Percentiles rank a stretch among this genome's conserved stretches.
Evolutionary conservation across 495 filamentous ascomycete genomes (phyloP).

Genomic region (Penicillium paradoxum): DNA sequence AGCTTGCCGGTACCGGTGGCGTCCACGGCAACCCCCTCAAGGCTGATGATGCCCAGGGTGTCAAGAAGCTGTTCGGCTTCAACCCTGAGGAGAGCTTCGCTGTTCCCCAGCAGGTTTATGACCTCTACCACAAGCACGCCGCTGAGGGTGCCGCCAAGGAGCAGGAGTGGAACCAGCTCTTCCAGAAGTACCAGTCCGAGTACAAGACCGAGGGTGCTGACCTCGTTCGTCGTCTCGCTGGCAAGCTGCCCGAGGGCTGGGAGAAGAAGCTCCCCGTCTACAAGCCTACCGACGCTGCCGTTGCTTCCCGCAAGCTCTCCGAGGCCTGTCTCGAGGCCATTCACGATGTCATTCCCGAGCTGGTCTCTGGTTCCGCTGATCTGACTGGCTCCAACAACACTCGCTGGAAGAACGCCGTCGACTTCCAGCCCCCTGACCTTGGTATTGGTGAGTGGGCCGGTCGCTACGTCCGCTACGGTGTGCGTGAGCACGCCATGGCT

Average conservation of each 20-base stretch:
- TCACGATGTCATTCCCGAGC: constrained; percentile 76
- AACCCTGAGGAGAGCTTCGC: constrained; percentile 90
- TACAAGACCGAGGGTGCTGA: constrained; percentile 74
- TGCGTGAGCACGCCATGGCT: constrained; percentile 96
- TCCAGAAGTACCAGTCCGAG: constrained; percentile 75
- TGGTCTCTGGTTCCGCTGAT: constrained; percentile 94
- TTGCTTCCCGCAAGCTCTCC: constrained; percentile 92
- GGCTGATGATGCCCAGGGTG: constrained; percentile 81
- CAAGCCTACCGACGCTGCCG: constrained; percentile 77
- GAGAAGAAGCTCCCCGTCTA: constrained; percentile 90
- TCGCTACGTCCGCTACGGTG: constrained; percentile 95
- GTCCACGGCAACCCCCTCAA: constrained; percentile 96
- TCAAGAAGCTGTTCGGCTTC: constrained; percentile 94
- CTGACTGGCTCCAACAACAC: constrained; percentile 98
- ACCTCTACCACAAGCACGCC: constrained; percentile 77
- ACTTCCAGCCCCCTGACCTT: constrained; percentile 91
- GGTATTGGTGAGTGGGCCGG: constrained; percentile 83
- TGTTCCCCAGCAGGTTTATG: constrained; percentile 92
- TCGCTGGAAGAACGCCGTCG: constrained; percentile 90
- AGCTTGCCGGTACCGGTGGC: constrained; percentile 85
- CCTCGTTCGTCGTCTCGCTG: constrained; percentile 72
- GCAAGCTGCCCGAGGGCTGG: constrained; percentile 93
- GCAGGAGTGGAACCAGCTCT: constrained; percentile 91
- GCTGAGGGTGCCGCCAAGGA: constrained; percentile 83
- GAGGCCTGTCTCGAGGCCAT: constrained; percentile 90